These are phyloP conservation scores for Fusarium sp. DNA, from an alignment of 2,329 filamentous ascomycete genomes.

Conservation along the genomic window DNA sequence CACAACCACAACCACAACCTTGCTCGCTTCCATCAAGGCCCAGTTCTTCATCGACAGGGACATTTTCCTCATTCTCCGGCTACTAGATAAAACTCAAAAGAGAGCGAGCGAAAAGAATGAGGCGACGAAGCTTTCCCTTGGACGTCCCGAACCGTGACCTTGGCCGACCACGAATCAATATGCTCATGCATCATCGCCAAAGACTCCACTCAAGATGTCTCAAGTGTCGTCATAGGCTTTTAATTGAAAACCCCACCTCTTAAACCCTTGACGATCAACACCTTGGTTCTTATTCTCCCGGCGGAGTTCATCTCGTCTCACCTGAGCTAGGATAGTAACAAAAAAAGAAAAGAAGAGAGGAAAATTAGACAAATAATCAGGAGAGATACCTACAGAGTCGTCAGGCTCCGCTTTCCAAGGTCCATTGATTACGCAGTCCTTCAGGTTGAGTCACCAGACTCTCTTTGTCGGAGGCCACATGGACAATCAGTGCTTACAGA, in stretches of 20 bases:
- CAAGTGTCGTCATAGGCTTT: slow-evolving; percentile 36
- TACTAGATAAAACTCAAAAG: slow-evolving; percentile 10
- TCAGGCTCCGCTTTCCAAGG: slow-evolving; percentile 13
- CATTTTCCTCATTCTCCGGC: slow-evolving; percentile 13
- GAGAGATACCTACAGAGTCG: not conserved
- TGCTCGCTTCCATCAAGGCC: slow-evolving; percentile 10
- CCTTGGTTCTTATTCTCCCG: slow-evolving; percentile 31
- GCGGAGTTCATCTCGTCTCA: slow-evolving; percentile 4
- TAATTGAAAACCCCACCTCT: slow-evolving; percentile 20
- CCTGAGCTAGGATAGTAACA: not conserved
- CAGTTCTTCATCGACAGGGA: slow-evolving; percentile 31
- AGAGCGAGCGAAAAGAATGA: slow-evolving; percentile 5
- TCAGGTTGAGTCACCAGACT: slow-evolving; percentile 36
- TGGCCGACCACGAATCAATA: slow-evolving; percentile 14
- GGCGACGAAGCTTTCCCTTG: slow-evolving; percentile 21
- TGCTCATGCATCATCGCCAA: not conserved
- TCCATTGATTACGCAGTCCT: slow-evolving; percentile 32
- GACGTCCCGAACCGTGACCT: slow-evolving; percentile 34
- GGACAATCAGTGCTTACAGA: slow-evolving; percentile 29
- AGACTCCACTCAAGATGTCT: slow-evolving; percentile 16
- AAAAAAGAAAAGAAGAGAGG: not conserved
- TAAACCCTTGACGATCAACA: slow-evolving; percentile 20
- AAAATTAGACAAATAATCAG: not conserved
- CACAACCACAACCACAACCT: not conserved
- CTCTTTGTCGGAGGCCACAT: slow-evolving; percentile 26